Evolutionary conservation across 1,139 yeast genomes (phyloP), one percentile per base, ranked within the genome.

Genomic region (Candida anutae): DNA sequence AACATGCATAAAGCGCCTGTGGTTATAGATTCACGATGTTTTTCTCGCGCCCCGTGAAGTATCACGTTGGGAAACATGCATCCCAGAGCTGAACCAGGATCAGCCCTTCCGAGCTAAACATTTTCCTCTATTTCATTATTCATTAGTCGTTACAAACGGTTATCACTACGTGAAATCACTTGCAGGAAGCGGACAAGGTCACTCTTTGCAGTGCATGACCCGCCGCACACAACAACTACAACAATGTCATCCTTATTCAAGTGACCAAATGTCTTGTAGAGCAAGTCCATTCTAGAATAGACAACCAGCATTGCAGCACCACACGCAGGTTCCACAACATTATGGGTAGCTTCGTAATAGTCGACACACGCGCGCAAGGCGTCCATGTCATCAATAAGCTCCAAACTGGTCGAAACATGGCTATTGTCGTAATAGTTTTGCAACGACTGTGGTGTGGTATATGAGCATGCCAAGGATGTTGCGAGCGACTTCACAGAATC

Each of bases 291-390:
- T 22, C 49, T 50, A 27, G 64, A 51, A 43, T 72, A 72, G 2
- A 68, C 61, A 6, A 70, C 53, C 12, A 77, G 69, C 17, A 79
- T 41, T 0, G 85, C 68, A 2, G 84, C 87, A 8, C 85, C 87
- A 55, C 88, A 80, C 1, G 88, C 85, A 0, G 87, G 85, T 44
- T 80, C 88, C 0, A 76, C 74, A 6, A 76, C 55, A 28, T 66
- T 55, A 21, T 63, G 62, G 33, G 61, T 69, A 23, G 62, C 69
- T 9, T 66, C 57, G 5, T 75, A 68, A 38, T 67, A 75, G 22
- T 49, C 55, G 11, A 73, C 45, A 28, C 76, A 58, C 0, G 79
- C 77, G 13, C 49, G 45, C 1, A 72, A 55, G 0, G 83, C 75
- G 28, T 74, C 77, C 4, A 50, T 34, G 42, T 79, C 88, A 11